These are phyloP conservation scores for Fusarium falciforme DNA, from an alignment of 2,329 filamentous ascomycete species.

Conservation along the genomic window DNA sequence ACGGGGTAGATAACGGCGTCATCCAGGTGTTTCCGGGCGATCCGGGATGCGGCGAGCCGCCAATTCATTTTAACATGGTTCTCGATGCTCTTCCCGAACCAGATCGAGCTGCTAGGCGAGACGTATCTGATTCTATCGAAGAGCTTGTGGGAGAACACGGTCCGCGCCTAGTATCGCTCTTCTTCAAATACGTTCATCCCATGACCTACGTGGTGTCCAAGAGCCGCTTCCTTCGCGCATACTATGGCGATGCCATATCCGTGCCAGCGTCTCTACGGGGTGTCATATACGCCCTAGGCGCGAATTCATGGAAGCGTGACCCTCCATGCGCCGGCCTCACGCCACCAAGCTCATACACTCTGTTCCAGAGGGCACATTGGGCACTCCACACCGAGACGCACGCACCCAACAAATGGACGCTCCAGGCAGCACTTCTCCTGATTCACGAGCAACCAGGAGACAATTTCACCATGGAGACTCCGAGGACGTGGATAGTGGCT, in stretches of 20 bases:
- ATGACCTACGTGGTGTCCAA: conserved; percentile 52
- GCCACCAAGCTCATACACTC: conserved; percentile 46
- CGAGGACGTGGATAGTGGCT: conserved; percentile 51
- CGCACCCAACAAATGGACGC: conserved; percentile 50
- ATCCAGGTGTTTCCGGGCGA: conserved; percentile 19
- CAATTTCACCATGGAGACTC: conserved; percentile 52
- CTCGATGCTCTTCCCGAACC: conserved; percentile 50
- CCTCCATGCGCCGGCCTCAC: conserved; percentile 37
- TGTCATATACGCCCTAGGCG: conserved; percentile 35
- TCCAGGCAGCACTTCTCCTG: conserved; percentile 52
- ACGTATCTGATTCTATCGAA: conserved; percentile 51
- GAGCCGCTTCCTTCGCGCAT: conserved; percentile 47
- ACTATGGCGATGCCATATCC: conserved; percentile 42
- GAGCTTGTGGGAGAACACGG: conserved; percentile 46
- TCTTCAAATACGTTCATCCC: conserved; percentile 54
- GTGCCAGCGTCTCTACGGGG: conserved; percentile 52
- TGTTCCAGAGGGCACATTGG: conserved; percentile 46
- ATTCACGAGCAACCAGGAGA: conserved; percentile 52
- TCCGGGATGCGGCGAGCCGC: conserved; percentile 37
- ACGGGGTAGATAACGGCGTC: conserved; percentile 8
- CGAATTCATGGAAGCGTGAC: conserved; percentile 1
- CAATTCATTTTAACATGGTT: conserved; percentile 53
- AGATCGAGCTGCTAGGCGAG: conserved; percentile 47
- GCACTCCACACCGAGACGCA: conserved; percentile 52
- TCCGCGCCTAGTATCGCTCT: conserved; percentile 49